These are phyloP conservation scores for Eucalyptus tenuipes DNA, from an alignment of 345 rosid genomes.

Conservation along the genomic window DNA sequence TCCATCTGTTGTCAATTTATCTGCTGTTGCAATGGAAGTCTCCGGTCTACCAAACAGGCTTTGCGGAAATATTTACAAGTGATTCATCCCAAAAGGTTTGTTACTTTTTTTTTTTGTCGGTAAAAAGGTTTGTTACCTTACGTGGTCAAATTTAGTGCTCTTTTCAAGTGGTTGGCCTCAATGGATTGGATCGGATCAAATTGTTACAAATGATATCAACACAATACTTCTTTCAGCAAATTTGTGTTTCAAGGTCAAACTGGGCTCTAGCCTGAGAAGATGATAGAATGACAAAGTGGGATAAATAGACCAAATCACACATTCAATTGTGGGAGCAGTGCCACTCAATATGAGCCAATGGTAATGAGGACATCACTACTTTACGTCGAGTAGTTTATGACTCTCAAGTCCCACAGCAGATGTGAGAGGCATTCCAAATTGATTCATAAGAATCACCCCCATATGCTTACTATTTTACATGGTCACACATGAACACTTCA, in stretches of 20 bases:
- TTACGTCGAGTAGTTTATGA: too few relatives aligned
- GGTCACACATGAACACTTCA: neutral
- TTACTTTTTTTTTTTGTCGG: too few relatives aligned
- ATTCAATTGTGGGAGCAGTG: neutral
- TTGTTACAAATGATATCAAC: neutral
- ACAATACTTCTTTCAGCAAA: neutral
- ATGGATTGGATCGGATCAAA: neutral
- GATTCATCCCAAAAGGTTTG: too few relatives aligned
- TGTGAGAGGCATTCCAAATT: neutral
- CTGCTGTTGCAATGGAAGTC: too few relatives aligned
- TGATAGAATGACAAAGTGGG: neutral
- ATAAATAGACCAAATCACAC: neutral
- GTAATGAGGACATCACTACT: too few relatives aligned
- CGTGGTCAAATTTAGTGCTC: too few relatives aligned
- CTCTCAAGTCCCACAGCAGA: accelerated
- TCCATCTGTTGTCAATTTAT: too few relatives aligned
- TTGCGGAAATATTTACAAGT: too few relatives aligned
- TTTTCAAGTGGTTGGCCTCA: too few relatives aligned
- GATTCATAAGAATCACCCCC: neutral
- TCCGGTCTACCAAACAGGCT: too few relatives aligned
- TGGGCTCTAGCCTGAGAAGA: neutral
- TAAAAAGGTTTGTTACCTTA: too few relatives aligned
- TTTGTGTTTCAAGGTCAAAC: neutral
- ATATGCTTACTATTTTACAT: neutral
- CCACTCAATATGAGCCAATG: too few relatives aligned